Percentiles rank a stretch among this genome's conserved stretches.
phyloP scores from a whole-genome alignment of 495 filamentous ascomycete genomes.

The Lineolata rhizophorae region DNA sequence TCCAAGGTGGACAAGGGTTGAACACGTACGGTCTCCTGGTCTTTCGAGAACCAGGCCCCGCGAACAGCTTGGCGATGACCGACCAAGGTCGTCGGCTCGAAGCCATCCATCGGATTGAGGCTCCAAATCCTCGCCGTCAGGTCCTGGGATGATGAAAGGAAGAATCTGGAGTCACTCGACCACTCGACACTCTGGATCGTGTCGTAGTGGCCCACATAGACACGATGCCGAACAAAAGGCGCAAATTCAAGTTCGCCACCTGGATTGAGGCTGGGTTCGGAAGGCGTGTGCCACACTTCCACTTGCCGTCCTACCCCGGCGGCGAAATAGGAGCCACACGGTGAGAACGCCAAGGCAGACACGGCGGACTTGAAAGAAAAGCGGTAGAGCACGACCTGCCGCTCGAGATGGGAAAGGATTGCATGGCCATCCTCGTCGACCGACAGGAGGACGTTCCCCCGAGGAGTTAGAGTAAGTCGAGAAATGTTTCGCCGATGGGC shows the following conservation, averaged over 20 bases:
- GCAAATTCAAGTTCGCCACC: conserved; percentile 85
- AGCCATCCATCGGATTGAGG: conserved; percentile 63
- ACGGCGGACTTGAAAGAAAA: conserved; percentile 79
- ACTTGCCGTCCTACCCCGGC: conserved; percentile 65
- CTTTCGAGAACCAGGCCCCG: conserved; percentile 76
- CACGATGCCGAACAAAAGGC: conserved; percentile 72
- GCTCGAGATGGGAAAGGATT: conserved; percentile 72
- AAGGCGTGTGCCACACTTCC: conserved; percentile 90
- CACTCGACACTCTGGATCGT: conserved; percentile 66
- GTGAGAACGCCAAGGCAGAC: conserved; percentile 74
- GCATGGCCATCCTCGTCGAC: conserved; percentile 87
- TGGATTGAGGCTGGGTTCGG: conserved; percentile 49
- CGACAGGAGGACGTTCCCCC: conserved; percentile 74
- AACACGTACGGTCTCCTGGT: conserved; percentile 53
- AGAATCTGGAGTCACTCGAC: conserved; percentile 88
- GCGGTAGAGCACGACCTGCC: conserved; percentile 69
- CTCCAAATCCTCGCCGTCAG: conserved; percentile 90
- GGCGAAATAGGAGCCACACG: conserved; percentile 74
- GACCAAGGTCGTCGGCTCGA: conserved; percentile 68
- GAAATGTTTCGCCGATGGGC: conserved; percentile 85
- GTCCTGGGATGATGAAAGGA: conserved; percentile 77
- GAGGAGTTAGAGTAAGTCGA: conserved; percentile 66
- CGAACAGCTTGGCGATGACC: conserved; percentile 76
- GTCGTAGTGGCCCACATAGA: conserved; percentile 76
- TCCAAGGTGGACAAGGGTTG: conserved; percentile 19